Evolutionary conservation across 805 yeast genomes (phyloP).

Genomic region (Barnettozyma californica): DNA sequence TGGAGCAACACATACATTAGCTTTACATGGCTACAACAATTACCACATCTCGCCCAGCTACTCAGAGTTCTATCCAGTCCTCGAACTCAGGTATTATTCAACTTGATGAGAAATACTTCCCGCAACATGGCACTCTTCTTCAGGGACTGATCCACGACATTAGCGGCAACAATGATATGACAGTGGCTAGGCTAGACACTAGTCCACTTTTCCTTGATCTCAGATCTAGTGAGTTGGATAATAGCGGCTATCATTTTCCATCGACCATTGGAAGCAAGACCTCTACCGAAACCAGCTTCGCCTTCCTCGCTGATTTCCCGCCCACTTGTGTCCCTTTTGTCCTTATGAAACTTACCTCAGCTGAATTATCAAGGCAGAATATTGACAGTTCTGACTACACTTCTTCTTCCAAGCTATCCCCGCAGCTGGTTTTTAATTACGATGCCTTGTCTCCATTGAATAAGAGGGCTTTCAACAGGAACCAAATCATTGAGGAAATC

Average conservation of each 20-base stretch:
- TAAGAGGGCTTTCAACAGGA: slow-evolving; percentile 19
- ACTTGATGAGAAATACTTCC: not conserved
- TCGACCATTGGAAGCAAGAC: not conserved
- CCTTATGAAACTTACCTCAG: slow-evolving; percentile 5
- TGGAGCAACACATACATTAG: not conserved
- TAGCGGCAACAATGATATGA: not conserved
- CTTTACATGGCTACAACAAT: not conserved
- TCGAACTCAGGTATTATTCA: slow-evolving; percentile 9
- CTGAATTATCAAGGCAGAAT: slow-evolving; percentile 3
- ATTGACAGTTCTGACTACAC: slow-evolving; percentile 11
- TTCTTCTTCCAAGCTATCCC: slow-evolving; percentile 18
- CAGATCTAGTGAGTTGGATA: not conserved
- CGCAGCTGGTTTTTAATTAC: slow-evolving; percentile 7
- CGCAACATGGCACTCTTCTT: not conserved
- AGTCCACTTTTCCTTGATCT: not conserved
- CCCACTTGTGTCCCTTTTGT: slow-evolving; percentile 11
- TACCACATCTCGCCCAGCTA: slow-evolving; percentile 8
- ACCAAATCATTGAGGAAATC: slow-evolving; percentile 39
- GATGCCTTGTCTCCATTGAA: slow-evolving; percentile 14
- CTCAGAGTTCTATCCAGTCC: slow-evolving; percentile 15
- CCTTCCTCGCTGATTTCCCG: slow-evolving; percentile 10
- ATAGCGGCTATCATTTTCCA: not conserved
- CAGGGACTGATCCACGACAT: not conserved
- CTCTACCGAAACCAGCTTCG: slow-evolving; percentile 1
- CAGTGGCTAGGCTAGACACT: not conserved